These are phyloP conservation scores for Penicillium ochrochloron DNA, from an alignment of 495 filamentous ascomycete genomes.

Conservation along the genomic window DNA sequence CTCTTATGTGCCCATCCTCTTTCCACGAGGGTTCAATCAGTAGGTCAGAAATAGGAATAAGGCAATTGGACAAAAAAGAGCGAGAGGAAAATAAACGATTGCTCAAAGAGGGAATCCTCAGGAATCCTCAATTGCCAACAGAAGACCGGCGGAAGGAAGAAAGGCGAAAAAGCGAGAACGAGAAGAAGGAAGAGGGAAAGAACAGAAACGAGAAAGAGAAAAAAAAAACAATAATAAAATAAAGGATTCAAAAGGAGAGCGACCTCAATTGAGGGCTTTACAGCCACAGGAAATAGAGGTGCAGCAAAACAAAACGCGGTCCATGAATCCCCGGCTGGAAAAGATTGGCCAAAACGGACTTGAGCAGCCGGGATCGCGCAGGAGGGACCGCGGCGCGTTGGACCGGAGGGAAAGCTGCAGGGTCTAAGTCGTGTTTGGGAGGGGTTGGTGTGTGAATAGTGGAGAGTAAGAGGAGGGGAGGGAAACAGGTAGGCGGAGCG, in stretches of 20 bases:
- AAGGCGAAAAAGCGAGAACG: conserved; percentile 20
- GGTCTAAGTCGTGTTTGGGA: conserved; percentile 30
- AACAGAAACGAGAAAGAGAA: conserved; percentile 14
- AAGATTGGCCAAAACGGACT: conserved; percentile 37
- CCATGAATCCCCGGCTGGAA: conserved; percentile 26
- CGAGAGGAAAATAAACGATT: neutral
- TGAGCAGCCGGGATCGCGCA: conserved; percentile 47
- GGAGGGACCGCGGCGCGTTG: conserved; percentile 31
- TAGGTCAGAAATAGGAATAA: neutral
- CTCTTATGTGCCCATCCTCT: conserved; percentile 16
- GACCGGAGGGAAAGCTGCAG: conserved; percentile 46
- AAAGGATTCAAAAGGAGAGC: conserved; percentile 2
- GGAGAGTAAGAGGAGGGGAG: neutral
- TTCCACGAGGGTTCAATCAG: neutral
- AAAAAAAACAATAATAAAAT: conserved; percentile 1
- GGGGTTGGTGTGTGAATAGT: conserved; percentile 17
- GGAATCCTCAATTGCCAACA: neutral
- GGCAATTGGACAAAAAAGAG: neutral
- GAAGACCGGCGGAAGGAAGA: conserved; percentile 1
- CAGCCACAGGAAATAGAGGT: conserved; percentile 32
- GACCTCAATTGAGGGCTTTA: conserved; percentile 24
- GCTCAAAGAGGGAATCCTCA: neutral
- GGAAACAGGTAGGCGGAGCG: too few relatives aligned
- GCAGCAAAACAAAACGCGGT: conserved; percentile 27
- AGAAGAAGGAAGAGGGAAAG: conserved; percentile 19